phyloP scores from a whole-genome alignment of 2,329 filamentous ascomycete species.

The Colletotrichum graminicola region DNA sequence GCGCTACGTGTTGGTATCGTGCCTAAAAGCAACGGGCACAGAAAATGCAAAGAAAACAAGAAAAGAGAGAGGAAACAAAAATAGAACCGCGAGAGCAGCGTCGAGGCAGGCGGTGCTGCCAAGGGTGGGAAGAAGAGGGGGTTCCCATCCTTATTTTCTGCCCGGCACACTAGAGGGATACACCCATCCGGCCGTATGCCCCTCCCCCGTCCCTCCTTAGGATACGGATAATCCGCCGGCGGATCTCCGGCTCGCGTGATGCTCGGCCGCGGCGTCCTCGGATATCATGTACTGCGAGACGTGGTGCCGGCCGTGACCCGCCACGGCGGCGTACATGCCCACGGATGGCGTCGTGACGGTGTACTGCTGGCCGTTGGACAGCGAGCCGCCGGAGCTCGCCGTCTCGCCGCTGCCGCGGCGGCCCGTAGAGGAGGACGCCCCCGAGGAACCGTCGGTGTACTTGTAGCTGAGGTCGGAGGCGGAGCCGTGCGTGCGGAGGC shows the following conservation, averaged over 20 bases:
- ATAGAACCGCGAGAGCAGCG: not conserved
- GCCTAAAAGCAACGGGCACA: not conserved
- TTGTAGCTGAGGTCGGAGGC: slow-evolving; percentile 40
- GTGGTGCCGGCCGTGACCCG: slow-evolving; percentile 16
- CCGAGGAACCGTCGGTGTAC: slow-evolving; percentile 35
- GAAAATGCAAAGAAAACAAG: not conserved
- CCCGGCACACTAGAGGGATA: not conserved
- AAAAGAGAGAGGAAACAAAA: not conserved
- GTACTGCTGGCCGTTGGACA: slow-evolving; percentile 39
- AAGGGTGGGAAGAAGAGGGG: not conserved
- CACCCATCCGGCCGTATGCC: not conserved
- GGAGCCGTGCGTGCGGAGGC: slow-evolving; percentile 39
- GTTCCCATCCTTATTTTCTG: not conserved
- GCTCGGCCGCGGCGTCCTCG: slow-evolving; percentile 21
- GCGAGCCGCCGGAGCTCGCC: slow-evolving; percentile 8
- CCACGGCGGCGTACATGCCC: slow-evolving; percentile 28
- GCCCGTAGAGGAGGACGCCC: not conserved
- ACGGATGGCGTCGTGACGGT: slow-evolving; percentile 32
- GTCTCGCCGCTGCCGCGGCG: slow-evolving; percentile 35
- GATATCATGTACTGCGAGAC: slow-evolving; percentile 26
- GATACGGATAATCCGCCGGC: slow-evolving; percentile 10
- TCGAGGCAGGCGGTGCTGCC: not conserved
- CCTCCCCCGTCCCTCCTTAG: not conserved
- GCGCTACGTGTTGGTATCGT: not conserved
- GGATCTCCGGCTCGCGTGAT: slow-evolving; percentile 15